Conservation (phyloP, 2,329 filamentous ascomycete species). For the Nigrospora oryzae region DNA sequence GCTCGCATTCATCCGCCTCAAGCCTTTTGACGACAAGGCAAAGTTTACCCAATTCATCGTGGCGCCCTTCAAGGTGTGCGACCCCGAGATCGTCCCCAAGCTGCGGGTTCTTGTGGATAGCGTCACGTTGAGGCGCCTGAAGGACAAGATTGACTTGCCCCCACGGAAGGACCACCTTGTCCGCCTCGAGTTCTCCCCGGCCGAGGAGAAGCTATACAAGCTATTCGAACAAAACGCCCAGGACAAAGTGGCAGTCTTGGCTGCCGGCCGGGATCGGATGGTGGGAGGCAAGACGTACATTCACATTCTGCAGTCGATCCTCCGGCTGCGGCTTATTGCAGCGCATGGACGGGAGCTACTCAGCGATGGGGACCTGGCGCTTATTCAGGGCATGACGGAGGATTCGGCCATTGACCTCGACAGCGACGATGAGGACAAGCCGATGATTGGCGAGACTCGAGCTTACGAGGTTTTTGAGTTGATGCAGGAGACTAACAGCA, state of each 20-base stretch:
- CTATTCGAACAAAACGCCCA: conserved; percentile 76
- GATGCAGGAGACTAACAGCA: conserved; percentile 73
- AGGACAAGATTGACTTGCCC: conserved; percentile 83
- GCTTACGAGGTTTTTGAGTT: conserved; percentile 81
- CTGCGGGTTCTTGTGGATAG: conserved; percentile 85
- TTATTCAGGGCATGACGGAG: conserved; percentile 72
- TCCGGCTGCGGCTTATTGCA: conserved; percentile 81
- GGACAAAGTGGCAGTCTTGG: conserved; percentile 71
- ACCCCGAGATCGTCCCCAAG: conserved; percentile 75
- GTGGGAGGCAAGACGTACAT: conserved; percentile 85
- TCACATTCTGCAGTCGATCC: conserved; percentile 84
- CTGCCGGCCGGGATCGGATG: conserved; percentile 49
- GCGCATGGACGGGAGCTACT: conserved; percentile 91
- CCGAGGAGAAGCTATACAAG: conserved; percentile 73
- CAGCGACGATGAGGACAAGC: conserved; percentile 59
- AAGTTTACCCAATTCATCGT: conserved; percentile 76
- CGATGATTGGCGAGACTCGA: conserved; percentile 56
- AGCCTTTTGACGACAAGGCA: conserved; percentile 72
- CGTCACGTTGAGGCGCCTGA: conserved; percentile 85
- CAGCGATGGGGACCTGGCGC: conserved; percentile 71
- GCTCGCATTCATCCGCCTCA: conserved; percentile 75
- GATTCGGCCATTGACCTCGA: conserved; percentile 86
- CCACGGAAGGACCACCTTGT: conserved; percentile 64
- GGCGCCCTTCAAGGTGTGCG: conserved; percentile 77
- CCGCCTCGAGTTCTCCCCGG: conserved; percentile 63